Evolutionary conservation across 352 stramenopile genomes (phyloP).

Genomic region (Phytophthora quininea): DNA sequence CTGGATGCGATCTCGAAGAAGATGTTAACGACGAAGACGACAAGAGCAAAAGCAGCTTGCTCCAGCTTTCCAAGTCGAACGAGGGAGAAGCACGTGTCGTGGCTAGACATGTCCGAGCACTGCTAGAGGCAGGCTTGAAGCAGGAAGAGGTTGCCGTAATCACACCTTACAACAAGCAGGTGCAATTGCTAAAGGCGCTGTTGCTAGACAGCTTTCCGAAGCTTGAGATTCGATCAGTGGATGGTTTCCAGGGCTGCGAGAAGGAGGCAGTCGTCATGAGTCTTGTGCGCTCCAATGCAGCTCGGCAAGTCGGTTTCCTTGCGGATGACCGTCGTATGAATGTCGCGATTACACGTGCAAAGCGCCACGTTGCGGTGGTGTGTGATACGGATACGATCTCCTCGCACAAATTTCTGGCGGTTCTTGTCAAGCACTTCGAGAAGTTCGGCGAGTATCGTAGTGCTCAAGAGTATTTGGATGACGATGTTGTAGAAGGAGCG

Average conservation of each 20-base stretch:
- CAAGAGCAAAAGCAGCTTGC: conserved; percentile 10
- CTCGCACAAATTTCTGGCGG: conserved; percentile 90
- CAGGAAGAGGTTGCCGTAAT: conserved; percentile 96
- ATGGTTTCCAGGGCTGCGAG: conserved; percentile 98
- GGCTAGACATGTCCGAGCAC: conserved; percentile 78
- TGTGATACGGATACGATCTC: conserved; percentile 95
- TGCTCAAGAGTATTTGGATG: conserved; percentile 82
- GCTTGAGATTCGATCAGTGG: conserved; percentile 93
- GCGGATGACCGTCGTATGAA: conserved; percentile 97
- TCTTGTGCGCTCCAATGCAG: conserved; percentile 94
- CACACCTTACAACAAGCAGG: conserved; percentile 98
- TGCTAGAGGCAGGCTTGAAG: conserved; percentile 87
- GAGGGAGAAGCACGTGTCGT: conserved; percentile 79
- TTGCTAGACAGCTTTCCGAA: conserved; percentile 73
- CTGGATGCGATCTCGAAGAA: conserved; percentile 93
- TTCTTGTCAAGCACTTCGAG: conserved; percentile 93
- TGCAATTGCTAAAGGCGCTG: conserved; percentile 90
- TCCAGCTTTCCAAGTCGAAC: conserved; percentile 81
- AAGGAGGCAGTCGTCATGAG: conserved; percentile 98
- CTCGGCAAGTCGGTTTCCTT: conserved; percentile 95
- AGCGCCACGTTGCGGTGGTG: conserved; percentile 94
- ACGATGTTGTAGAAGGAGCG: conserved; percentile 53
- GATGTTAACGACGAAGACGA: conserved; percentile 41
- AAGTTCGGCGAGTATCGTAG: conserved; percentile 91
- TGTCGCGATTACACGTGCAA: conserved; percentile 96